phyloP scores from a whole-genome alignment of 2,329 filamentous ascomycete species.

The Claviceps capensis region DNA sequence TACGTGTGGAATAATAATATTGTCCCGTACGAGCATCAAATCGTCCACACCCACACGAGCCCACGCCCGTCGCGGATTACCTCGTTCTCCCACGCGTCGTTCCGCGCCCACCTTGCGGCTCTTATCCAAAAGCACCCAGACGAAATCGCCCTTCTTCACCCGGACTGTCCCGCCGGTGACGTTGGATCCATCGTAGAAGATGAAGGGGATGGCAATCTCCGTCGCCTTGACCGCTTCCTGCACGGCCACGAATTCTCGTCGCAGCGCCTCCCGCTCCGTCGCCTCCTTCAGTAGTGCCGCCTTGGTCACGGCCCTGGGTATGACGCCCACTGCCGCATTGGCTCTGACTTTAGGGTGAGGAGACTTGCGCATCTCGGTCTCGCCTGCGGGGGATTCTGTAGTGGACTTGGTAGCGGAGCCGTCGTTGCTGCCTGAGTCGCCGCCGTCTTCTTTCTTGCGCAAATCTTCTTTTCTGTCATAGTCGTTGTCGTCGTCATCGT shows the following conservation, averaged over 20 bases:
- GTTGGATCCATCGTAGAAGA: slow-evolving; percentile 93
- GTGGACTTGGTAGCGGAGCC: background rate
- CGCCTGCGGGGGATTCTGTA: slow-evolving; percentile 7
- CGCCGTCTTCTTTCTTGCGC: slow-evolving; percentile 53
- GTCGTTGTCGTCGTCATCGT: slow-evolving; percentile 23
- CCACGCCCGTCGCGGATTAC: slow-evolving; percentile 65
- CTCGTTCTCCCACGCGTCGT: slow-evolving; percentile 56
- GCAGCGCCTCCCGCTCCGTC: slow-evolving; percentile 60
- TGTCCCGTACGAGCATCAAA: slow-evolving; percentile 79
- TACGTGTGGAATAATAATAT: slow-evolving; percentile 88
- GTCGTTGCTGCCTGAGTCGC: slow-evolving; percentile 12
- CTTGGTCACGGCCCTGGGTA: slow-evolving; percentile 59
- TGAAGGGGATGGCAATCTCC: slow-evolving; percentile 83
- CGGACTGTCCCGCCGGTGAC: slow-evolving; percentile 71
- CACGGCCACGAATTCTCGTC: slow-evolving; percentile 67
- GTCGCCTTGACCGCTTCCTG: slow-evolving; percentile 82
- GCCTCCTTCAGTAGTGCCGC: slow-evolving; percentile 67
- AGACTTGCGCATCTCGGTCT: slow-evolving; percentile 9
- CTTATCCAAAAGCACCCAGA: slow-evolving; percentile 88
- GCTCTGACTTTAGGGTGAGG: slow-evolving; percentile 35
- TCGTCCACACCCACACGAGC: slow-evolving; percentile 90
- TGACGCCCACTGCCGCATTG: slow-evolving; percentile 45
- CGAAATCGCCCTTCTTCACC: slow-evolving; percentile 82
- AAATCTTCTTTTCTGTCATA: slow-evolving; percentile 26
- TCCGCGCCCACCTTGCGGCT: slow-evolving; percentile 84